These are phyloP conservation scores for Pythium aristosporum DNA, from an alignment of 352 stramenopile species.

Conservation along the genomic window DNA sequence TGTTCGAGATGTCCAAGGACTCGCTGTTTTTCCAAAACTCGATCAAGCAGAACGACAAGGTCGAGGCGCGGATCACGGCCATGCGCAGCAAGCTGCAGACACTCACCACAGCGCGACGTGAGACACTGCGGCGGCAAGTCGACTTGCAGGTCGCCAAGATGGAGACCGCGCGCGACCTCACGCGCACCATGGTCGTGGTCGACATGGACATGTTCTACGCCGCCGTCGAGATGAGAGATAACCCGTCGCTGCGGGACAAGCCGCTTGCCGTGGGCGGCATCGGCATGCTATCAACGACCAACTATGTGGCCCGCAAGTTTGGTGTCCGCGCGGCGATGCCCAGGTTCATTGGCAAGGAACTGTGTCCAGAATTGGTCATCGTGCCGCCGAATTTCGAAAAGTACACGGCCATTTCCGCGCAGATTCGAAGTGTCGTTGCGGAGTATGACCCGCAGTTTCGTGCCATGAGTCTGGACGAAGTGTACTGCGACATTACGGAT, in stretches of 20 bases:
- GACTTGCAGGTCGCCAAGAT: constrained; percentile 46
- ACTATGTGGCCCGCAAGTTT: constrained; percentile 94
- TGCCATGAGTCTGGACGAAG: constrained; percentile 94
- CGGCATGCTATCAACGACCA: constrained; percentile 95
- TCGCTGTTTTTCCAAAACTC: constrained; percentile 93
- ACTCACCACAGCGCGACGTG: constrained; percentile 40
- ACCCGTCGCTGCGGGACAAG: constrained; percentile 82
- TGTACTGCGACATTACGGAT: constrained; percentile 92
- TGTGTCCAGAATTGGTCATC: constrained; percentile 94
- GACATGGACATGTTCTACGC: constrained; percentile 99
- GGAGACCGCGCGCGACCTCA: constrained; percentile 55
- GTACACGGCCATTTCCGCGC: constrained; percentile 78
- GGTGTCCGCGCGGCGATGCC: constrained; percentile 96
- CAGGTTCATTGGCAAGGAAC: constrained; percentile 94
- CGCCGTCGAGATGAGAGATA: constrained; percentile 93
- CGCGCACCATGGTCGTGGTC: constrained; percentile 84
- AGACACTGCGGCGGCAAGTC: constrained; percentile 39
- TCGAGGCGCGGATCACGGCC: constrained; percentile 72
- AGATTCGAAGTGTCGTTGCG: constrained; percentile 85
- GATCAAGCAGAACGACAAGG: constrained; percentile 84
- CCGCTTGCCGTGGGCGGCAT: constrained; percentile 92
- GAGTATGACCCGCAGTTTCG: constrained; percentile 93
- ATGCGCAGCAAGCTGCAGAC: constrained; percentile 69
- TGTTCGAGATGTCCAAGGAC: constrained; percentile 94
- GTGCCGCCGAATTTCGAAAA: constrained; percentile 90